Evolutionary conservation across 768 basidiomycete species (phyloP), one percentile per base, ranked within the genome.

Genomic region (Podaxis sp.): DNA sequence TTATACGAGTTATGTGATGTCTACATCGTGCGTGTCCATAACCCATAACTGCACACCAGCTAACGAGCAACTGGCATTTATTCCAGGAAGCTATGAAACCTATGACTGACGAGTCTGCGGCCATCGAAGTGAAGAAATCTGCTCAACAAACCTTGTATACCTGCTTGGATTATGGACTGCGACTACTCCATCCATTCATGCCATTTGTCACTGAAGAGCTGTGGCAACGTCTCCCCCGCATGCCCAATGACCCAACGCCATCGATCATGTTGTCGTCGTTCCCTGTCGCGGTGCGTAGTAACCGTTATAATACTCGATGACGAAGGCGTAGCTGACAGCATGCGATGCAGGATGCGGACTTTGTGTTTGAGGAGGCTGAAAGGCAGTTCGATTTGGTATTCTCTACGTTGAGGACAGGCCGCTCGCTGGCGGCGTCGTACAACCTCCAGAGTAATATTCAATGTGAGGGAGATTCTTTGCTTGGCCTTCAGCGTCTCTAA

Each of bases 1-100:
- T 76, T 99, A 42, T 96, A 99, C 73, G 96, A 99, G 75, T 81
- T 99, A n/a, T 99, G 97, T 72, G 97, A 99, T 72, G 95, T 99
- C 26, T 99, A 96, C 77, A 98, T 99, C 67, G 94, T 95, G 63
- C 65, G 92, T 72, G 11, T 17, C 28, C 15, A 13, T 30, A 26
- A 11, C 15, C 24, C 17, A 13, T 39, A 28, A 15, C 49, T 40
- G 12, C 33, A 24, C 61, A 53, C 55, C 1, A n/a, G 2, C 12
- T 3, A 56, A 38, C 1, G 22, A 36, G 36, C 44, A 22, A 19
- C 57, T 63, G 39, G 59, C 63, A 39, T 24, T 46, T 26, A 63
- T 51, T 68, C 54, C 73, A 96, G 94, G 96, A 99, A 84, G 97
- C 94, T 2, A 97, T 96, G 88, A 99, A 99, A 75, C 94, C 95